Evolutionary conservation across 1,284 basidiomycete species (phyloP).

Genomic region (Entoloma clypeatum): DNA sequence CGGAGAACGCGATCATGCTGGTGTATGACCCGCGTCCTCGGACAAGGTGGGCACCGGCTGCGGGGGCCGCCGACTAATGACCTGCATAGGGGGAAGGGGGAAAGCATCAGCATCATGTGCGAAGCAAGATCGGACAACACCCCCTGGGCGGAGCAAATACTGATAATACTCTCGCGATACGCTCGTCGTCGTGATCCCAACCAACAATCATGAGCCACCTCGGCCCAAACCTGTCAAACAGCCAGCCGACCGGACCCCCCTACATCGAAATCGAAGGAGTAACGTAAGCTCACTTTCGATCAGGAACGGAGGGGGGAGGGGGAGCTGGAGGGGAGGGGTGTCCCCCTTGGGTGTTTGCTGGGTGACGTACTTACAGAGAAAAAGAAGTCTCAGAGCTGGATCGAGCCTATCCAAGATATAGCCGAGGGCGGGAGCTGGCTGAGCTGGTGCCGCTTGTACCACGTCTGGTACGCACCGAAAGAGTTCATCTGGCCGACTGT

Average conservation of each 20-base stretch:
- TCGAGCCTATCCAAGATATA: constrained; percentile 51
- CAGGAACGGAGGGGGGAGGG: constrained; percentile 7
- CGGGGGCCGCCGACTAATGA: constrained; percentile 57
- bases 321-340: constrained; percentile 5
- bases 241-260: constrained; percentile 47
- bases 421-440: constrained; percentile 35
- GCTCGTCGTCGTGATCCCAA: constrained; percentile 51
- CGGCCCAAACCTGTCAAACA: constrained; percentile 52
- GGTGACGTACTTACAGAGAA: constrained; percentile 36
- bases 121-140: constrained; percentile 64
- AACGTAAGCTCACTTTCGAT: too few relatives aligned
- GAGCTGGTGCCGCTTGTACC: constrained; percentile 44
- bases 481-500: constrained; percentile 50
- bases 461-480: constrained; percentile 50
- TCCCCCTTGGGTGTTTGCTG: not conserved
- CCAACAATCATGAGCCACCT: constrained; percentile 43
- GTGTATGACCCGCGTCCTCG: constrained; percentile 43
- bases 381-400: constrained; percentile 51
- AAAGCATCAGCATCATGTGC: constrained; percentile 2
- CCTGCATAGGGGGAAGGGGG: too few relatives aligned
- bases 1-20: constrained; percentile 55
- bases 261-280: too few relatives aligned
- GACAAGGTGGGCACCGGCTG: constrained; percentile 51
- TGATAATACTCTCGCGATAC: constrained; percentile 54
- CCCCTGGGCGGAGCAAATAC: constrained; percentile 54